These are phyloP conservation scores for Fraxinus sp. DNA, from an alignment of 305 asterid species.

Conservation along the genomic window DNA sequence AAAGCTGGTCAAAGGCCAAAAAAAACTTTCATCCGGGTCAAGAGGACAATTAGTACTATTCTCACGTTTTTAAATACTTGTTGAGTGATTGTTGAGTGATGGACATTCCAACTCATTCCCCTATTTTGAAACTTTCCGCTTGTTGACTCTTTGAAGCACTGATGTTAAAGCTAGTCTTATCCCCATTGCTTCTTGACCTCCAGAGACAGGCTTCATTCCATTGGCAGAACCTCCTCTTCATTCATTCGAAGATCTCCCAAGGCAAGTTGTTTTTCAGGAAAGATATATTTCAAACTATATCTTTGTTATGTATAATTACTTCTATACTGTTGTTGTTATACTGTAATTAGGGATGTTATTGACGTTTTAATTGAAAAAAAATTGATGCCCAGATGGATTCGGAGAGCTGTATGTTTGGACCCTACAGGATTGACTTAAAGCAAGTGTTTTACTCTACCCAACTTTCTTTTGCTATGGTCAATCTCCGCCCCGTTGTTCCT, in stretches of 20 bases:
- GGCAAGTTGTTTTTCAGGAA: slow-evolving; percentile 25
- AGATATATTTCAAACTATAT: background rate
- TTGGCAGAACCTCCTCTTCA: slow-evolving; percentile 33
- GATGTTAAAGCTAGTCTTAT: slow-evolving; percentile 41
- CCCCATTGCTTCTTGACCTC: slow-evolving; percentile 22
- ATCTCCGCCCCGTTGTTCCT: slow-evolving; percentile 76
- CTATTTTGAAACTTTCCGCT: background rate
- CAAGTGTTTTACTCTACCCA: slow-evolving; percentile 72
- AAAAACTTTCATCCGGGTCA: no score
- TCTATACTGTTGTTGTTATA: slow-evolving; percentile 2
- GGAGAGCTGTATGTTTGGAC: slow-evolving; percentile 59
- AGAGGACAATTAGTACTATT: no score
- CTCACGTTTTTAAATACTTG: no score
- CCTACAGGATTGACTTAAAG: slow-evolving; percentile 57
- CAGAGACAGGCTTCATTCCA: slow-evolving; percentile 21
- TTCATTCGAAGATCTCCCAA: slow-evolving; percentile 22
- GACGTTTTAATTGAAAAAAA: slow-evolving; percentile 5
- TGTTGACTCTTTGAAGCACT: background rate
- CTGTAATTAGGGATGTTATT: background rate
- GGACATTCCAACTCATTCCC: no score
- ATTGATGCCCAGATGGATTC: slow-evolving; percentile 57
- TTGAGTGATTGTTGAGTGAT: no score
- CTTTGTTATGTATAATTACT: background rate
- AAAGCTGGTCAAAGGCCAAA: no score
- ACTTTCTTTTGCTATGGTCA: slow-evolving; percentile 75